Conservation (phyloP, 306 rosid species). For the Ochetophila trinervis region DNA sequence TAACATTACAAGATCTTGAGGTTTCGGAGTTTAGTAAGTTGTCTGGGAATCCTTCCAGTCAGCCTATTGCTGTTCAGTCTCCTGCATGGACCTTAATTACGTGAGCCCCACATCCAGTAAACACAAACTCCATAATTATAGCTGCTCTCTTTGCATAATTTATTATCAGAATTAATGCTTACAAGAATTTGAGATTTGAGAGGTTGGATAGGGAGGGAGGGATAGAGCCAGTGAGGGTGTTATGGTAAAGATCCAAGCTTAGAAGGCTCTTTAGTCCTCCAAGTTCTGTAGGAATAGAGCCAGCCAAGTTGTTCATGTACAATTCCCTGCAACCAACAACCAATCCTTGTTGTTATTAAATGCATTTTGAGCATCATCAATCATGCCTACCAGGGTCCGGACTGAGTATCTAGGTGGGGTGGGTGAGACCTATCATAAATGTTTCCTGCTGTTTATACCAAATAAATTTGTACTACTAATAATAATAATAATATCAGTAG, state of each 20-base stretch:
- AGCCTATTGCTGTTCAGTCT: slow-evolving; percentile 65
- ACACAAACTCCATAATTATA: not conserved
- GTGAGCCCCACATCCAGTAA: not conserved
- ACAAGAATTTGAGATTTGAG: slow-evolving; percentile 75
- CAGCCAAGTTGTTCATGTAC: slow-evolving; percentile 64
- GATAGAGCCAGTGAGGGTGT: slow-evolving; percentile 61
- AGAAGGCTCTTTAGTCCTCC: slow-evolving; percentile 66
- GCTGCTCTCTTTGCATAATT: not conserved
- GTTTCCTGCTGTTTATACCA: not conserved
- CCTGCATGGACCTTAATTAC: slow-evolving; percentile 39
- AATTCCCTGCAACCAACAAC: slow-evolving; percentile 51
- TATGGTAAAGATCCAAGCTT: slow-evolving; percentile 81
- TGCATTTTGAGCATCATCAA: not conserved
- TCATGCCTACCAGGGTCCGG: not conserved
- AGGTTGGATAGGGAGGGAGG: slow-evolving; percentile 68
- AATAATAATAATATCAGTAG: not conserved
- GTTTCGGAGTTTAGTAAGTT: slow-evolving; percentile 61
- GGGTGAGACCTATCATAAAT: slow-evolving; percentile 12
- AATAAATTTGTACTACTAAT: not conserved
- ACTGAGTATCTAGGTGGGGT: slow-evolving; percentile 20
- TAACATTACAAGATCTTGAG: slow-evolving; percentile 67
- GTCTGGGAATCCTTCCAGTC: slow-evolving; percentile 71
- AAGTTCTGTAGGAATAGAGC: slow-evolving; percentile 63
- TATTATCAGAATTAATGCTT: slow-evolving; percentile 13
- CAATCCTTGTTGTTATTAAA: slow-evolving; percentile 6